phyloP scores from a whole-genome alignment of 768 basidiomycete genomes.

The Paxillus rubicundulus region DNA sequence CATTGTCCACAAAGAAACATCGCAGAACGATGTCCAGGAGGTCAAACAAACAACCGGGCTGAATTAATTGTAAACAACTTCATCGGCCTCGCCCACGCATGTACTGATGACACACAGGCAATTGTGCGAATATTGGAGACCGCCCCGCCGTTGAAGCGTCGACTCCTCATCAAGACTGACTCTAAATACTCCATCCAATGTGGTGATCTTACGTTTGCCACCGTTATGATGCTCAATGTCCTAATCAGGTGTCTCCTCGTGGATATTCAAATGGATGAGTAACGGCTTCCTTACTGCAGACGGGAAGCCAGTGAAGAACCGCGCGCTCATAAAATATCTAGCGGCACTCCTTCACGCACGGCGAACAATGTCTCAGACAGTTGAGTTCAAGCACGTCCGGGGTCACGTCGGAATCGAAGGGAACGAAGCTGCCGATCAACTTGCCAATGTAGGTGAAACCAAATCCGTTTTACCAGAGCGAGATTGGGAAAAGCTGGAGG shows the following conservation, averaged over 20 bases:
- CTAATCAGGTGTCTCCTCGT: constrained; percentile 59
- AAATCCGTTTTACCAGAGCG: constrained; percentile 44
- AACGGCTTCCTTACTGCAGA: constrained; percentile 48
- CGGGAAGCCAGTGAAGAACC: constrained; percentile 70
- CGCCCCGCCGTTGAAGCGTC: constrained; percentile 50
- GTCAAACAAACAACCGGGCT: constrained; percentile 85
- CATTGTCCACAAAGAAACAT: constrained; percentile 57
- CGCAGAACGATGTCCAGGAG: constrained; percentile 77
- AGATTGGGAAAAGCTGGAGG: constrained; percentile 50
- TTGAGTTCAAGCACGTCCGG: constrained; percentile 69
- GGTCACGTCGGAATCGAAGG: constrained; percentile 78
- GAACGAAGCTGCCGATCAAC: constrained; percentile 82
- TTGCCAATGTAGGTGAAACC: constrained; percentile 60
- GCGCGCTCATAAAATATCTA: constrained; percentile 66
- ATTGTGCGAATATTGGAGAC: constrained; percentile 80
- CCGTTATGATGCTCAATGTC: constrained; percentile 5
- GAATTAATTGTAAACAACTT: constrained; percentile 70
- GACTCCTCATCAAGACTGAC: constrained; percentile 79
- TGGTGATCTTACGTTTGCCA: constrained; percentile 28
- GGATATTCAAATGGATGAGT: constrained; percentile 65
- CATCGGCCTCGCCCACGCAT: neutral
- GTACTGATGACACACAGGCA: constrained; percentile 50
- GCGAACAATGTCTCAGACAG: constrained; percentile 46
- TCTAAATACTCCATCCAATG: constrained; percentile 83
- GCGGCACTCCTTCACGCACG: constrained; percentile 58